Conservation (phyloP, 768 basidiomycete species). For the Russula earlei region DNA sequence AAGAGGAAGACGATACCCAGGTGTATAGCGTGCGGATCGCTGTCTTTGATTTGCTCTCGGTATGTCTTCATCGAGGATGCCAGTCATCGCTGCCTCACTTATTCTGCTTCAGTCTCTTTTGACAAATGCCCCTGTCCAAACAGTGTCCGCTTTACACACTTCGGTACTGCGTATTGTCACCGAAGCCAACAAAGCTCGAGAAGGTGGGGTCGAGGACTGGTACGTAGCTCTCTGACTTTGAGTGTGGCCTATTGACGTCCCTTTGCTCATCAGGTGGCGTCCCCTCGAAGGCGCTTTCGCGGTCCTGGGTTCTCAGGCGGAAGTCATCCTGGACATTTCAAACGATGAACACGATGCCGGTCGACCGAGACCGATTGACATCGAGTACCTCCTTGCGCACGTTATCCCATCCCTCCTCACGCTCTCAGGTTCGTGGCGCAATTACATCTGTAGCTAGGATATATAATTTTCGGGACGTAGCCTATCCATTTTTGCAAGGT, state of each 20-base stretch:
- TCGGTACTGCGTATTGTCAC: constrained; percentile 46
- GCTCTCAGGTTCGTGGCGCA: constrained; percentile 49
- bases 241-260: neutral
- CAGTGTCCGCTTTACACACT: constrained; percentile 43
- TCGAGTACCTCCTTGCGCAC: constrained; percentile 63
- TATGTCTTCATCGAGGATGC: constrained; percentile 27
- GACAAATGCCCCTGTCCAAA: constrained; percentile 42
- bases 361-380: constrained; percentile 58
- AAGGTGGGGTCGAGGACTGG: constrained; percentile 56
- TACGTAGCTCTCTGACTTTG: constrained; percentile 24
- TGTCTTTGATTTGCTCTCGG: constrained; percentile 74
- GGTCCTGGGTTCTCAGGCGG: constrained; percentile 70
- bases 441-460: neutral
- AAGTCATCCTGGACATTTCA: constrained; percentile 63
- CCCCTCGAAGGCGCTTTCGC: constrained; percentile 80
- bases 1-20: constrained; percentile 89
- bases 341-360: constrained; percentile 67
- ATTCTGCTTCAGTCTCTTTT: constrained; percentile 41
- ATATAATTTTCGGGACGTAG: constrained; percentile 31
- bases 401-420: constrained; percentile 71
- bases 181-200: constrained; percentile 46
- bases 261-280: constrained; percentile 66
- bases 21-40: constrained; percentile 75
- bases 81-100: neutral
- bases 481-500: constrained; percentile 88